Evolutionary conservation across 768 basidiomycete species (phyloP), one percentile per base, ranked within the genome.

Genomic region (Chlorophyllum brunneum): DNA sequence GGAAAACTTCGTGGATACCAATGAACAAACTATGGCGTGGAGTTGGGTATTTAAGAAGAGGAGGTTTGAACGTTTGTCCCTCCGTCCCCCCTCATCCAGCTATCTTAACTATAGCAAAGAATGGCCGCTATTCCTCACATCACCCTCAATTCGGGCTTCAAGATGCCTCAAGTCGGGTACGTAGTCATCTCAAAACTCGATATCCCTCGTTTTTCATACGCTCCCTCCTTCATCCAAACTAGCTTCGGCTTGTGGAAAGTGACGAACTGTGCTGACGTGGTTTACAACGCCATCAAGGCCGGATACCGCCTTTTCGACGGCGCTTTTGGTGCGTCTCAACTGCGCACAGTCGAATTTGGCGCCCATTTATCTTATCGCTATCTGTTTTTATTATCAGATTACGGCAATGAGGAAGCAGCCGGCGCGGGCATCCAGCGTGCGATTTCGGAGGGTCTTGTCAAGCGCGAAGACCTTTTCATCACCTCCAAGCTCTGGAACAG

Each of bases 401-500:
- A 92, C 65, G 92, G 88, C 6, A 95, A 95, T 58, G 93, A 95
- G 70, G 88, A 84, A 61, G 83, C 92, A 66, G 86, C 87, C 4
- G 91, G 88, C 1, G 76, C 83, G 60, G 92, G 92, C 57, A 77
- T 94, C 52, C 77, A 74, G 47, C 81, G 83, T 11, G 92, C 91
- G n/a, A 78, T 94, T 58, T 65, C 71, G 34, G 89, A 92, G 5
- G 91, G 92, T 11, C 63, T 94, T 31, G 86, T 95, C 53, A 92
- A 88, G 69, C 80, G 93, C 30, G 88, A 92, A 67, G 92, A 95
- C 10, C 72, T 95, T 26, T 91, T 88, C 67, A 86, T 95, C 58
- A 91, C 89, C 45, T 89, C 88, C 58, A 94, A 94, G 81, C 73
- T 93, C 30, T 94, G 92, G 92, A 94, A 93, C 69, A 90, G 88